Percentiles rank a stretch among this genome's conserved stretches.
phyloP scores from a whole-genome alignment of 768 basidiomycete genomes.

The Serendipita sp. region DNA sequence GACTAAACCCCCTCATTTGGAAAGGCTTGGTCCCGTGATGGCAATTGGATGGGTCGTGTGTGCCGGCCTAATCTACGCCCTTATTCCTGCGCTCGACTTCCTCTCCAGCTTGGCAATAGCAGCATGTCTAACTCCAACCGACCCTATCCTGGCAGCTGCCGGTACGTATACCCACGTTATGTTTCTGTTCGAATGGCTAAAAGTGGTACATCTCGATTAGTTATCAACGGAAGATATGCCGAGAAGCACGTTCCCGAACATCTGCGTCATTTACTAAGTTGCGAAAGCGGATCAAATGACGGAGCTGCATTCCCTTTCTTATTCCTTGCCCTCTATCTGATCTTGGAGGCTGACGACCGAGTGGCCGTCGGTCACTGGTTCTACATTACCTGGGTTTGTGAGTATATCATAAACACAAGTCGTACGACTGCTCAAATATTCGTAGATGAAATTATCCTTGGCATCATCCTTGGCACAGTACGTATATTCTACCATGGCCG shows the following conservation, averaged over 20 bases:
- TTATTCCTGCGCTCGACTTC: constrained; percentile 81
- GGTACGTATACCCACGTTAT: constrained; percentile 43
- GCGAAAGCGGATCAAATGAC: constrained; percentile 90
- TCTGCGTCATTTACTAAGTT: constrained; percentile 64
- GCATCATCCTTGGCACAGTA: constrained; percentile 48
- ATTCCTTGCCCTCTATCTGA: constrained; percentile 75
- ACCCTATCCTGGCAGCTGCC: constrained; percentile 83
- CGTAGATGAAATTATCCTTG: constrained; percentile 62
- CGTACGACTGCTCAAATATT: constrained; percentile 9
- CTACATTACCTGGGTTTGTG: constrained; percentile 70
- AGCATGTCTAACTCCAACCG: constrained; percentile 86
- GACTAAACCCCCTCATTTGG: neutral
- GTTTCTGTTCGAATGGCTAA: neutral
- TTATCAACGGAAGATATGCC: constrained; percentile 36
- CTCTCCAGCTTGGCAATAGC: constrained; percentile 78
- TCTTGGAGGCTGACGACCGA: constrained; percentile 42
- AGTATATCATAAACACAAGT: constrained; percentile 18
- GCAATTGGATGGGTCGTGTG: constrained; percentile 78
- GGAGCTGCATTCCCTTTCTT: constrained; percentile 95
- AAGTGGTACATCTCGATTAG: neutral
- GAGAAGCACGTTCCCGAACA: constrained; percentile 90
- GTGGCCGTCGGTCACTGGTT: constrained; percentile 78
- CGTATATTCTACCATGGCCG: neutral
- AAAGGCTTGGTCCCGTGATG: neutral
- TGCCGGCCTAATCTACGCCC: constrained; percentile 82